Evolutionary conservation across 2,329 filamentous ascomycete species (phyloP), one percentile per base, ranked within the genome.

Genomic region (Colletotrichum spinosum): DNA sequence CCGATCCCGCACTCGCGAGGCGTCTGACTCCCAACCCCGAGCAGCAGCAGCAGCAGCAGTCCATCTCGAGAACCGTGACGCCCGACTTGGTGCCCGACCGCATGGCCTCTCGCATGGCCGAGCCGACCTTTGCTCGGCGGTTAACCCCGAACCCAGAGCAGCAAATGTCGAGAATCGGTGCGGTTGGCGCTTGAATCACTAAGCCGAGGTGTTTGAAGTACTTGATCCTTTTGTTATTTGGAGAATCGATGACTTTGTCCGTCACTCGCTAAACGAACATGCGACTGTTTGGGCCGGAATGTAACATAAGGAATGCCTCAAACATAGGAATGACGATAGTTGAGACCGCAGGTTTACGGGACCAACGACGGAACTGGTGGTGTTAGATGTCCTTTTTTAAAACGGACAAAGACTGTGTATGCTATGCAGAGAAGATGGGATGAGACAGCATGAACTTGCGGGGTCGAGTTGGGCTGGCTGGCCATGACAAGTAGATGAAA

Each of bases 61-160:
- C 55, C 10, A 25, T 53, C 5, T 60, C 56, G 25, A 45, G 56
- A 13, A 45, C 56, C 10, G 80, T 83, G 34, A 88, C 86, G 2
- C 86, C 86, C 0, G 88, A 89, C 50, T 76, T 89, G 50, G 74
- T 88, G 10, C 87, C 86, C 11, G 88, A 90, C 72, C 81, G 86
- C 57, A 89, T 88, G 86, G 85, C 84, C 7, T 84, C 85, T 60
- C 83, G 86, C 57, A 83, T 88, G 45, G 80, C 82, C 9, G 83
- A 85, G 60, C 81, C 83, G 9, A 76, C 75, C 15, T 75, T 85
- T 45, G 72, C 76, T 59, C 68, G 72, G 50, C 77, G 83, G 34
- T 70, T 84, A 67, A 85, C 83, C 8, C 83, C 83, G 2, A 82
- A 80, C 59, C 83, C 82, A 5, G 83, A 84, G 72, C 71, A 78